A percentile compares a stretch with the other conserved stretches of the same genome.
These are phyloP conservation scores for Trichoderma sp. DNA, from an alignment of 2,329 filamentous ascomycete genomes.

Conservation along the genomic window DNA sequence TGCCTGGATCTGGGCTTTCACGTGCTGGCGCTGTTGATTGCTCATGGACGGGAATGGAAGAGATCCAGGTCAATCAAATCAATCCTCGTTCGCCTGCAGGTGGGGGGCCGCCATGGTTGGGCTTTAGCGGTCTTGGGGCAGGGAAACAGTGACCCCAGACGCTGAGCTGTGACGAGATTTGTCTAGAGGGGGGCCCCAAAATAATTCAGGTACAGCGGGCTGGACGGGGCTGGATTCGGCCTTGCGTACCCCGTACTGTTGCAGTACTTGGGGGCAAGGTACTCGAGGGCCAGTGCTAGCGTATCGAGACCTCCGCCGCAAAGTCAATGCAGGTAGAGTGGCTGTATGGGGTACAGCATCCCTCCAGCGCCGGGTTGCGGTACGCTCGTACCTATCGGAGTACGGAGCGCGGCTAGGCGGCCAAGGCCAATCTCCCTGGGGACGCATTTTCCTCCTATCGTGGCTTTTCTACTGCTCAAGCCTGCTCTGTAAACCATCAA, in stretches of 20 bases:
- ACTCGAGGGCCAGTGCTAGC: background rate
- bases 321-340: background rate
- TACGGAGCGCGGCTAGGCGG: slow-evolving; percentile 13
- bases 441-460: slow-evolving; percentile 17
- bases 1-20: background rate
- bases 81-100: background rate
- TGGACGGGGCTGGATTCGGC: slow-evolving; percentile 2
- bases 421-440: slow-evolving; percentile 16
- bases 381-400: slow-evolving; percentile 4
- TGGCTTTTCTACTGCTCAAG: slow-evolving; percentile 6
- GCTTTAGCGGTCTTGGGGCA: slow-evolving; percentile 1
- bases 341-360: background rate
- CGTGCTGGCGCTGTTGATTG: background rate
- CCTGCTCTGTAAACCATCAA: background rate
- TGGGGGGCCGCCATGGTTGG: background rate
- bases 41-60: background rate
- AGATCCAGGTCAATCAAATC: background rate
- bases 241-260: background rate
- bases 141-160: background rate
- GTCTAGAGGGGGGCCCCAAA: background rate
- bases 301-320: background rate
- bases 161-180: slow-evolving; percentile 6
- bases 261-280: background rate
- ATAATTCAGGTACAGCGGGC: slow-evolving; percentile 10
- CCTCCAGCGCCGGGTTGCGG: background rate